Evolutionary conservation across 2,329 filamentous ascomycete species (phyloP).

Genomic region (Penicillium paneum): DNA sequence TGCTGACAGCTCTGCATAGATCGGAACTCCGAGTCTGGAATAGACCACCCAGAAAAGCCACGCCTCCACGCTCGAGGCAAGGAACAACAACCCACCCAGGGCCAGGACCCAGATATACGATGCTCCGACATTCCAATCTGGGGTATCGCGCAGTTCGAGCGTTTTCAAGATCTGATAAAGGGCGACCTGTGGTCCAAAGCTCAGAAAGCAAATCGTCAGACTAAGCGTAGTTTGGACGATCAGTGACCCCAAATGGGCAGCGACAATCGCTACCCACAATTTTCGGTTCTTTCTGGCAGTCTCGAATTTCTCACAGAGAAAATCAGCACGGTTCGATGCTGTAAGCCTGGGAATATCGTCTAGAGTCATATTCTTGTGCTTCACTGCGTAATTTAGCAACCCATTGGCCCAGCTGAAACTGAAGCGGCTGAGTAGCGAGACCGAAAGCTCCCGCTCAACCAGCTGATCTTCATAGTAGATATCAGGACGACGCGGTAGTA

Average conservation of each 20-base stretch:
- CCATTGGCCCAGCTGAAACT: constrained; percentile 63
- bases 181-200: constrained; percentile 67
- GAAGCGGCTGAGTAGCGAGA: constrained; percentile 59
- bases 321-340: constrained; percentile 52
- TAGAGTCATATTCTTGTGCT: constrained; percentile 60
- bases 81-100: constrained; percentile 59
- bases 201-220: constrained; percentile 54
- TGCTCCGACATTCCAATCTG: constrained; percentile 47
- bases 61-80: constrained; percentile 58
- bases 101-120: constrained; percentile 68
- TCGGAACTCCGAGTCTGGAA: constrained; percentile 60
- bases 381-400: constrained; percentile 54
- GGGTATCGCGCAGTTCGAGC: constrained; percentile 56
- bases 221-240: constrained; percentile 59
- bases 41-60: constrained; percentile 67
- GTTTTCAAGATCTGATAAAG: constrained; percentile 63
- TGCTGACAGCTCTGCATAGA: constrained; percentile 67
- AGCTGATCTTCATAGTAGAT: constrained; percentile 58
- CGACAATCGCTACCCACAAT: constrained; percentile 60
- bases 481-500: constrained; percentile 64
- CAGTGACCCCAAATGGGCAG: constrained; percentile 57
- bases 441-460: constrained; percentile 64
- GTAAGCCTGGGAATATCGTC: constrained; percentile 62
- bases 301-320: constrained; percentile 51
- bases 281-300: constrained; percentile 32